Percentiles rank a stretch among this genome's conserved stretches.
Conservation (phyloP, 2,329 filamentous ascomycete species). For the Tympanopsis confertula region DNA sequence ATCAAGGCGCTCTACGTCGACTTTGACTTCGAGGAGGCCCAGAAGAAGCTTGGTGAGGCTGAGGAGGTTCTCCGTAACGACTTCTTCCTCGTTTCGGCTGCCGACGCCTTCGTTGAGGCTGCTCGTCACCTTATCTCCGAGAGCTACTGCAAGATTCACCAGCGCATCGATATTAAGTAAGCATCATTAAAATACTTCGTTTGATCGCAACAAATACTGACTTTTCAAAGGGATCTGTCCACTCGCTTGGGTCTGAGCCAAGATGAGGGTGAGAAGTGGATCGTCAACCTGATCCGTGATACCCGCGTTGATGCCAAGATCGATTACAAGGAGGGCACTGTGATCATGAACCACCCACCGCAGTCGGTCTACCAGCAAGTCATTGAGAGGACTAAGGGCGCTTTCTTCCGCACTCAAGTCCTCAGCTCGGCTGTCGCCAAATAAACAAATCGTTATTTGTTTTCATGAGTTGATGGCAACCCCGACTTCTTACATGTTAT, state of each 20-base stretch:
- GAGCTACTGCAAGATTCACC: constrained; percentile 99
- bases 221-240: constrained; percentile 53
- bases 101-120: constrained; percentile 84
- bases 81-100: constrained; percentile 82
- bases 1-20: constrained; percentile 88
- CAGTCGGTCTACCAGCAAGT: constrained; percentile 99
- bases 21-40: constrained; percentile 95
- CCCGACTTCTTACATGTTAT: no score
- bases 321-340: constrained; percentile 96
- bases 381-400: constrained; percentile 96
- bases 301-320: constrained; percentile 97
- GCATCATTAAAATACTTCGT: constrained; percentile 1
- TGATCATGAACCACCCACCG: constrained; percentile 98
- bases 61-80: constrained; percentile 86
- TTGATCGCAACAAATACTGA: constrained; percentile 21
- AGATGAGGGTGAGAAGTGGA: constrained; percentile 99
- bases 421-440: constrained; percentile 24
- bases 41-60: constrained; percentile 73
- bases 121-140: constrained; percentile 95
- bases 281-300: constrained; percentile 97
- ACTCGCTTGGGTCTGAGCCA: constrained; percentile 80
- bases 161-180: constrained; percentile 85
- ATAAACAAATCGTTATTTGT: no score
- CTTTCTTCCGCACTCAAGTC: constrained; percentile 96
- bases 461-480: not conserved